Base-by-base conservation (phyloP, 2,329 filamentous ascomycete genomes). In the Alternaria viburni region DNA sequence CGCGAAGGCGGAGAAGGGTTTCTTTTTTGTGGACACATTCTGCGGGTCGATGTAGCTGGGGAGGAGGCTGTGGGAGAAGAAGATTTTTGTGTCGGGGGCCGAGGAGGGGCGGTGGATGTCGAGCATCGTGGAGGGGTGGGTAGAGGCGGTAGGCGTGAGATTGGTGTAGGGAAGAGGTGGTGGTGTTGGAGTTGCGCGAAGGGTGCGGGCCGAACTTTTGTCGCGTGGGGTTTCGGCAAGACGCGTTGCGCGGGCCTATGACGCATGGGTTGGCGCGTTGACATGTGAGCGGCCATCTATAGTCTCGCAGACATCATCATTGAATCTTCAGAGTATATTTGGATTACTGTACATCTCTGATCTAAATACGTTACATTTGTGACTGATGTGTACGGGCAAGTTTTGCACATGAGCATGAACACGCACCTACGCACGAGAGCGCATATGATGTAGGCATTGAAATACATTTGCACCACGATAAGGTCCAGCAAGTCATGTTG, bases 1-100 rank as follows among this genome's bases (percentile, higher is more conserved):
- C 23, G 87, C 79, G 66, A 97, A 86, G 1, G 88, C 85, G 1
- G 87, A 86, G 85, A 95, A 97, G 4, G 93, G 94, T 70, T 91
- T 89, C 73, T 88, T 90, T 75, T 91, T 94, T 6, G 83, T 84
- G 0, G 77, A 75, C 3, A 76, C 66, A 67, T 78, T 75, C 61
- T 87, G 85, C 6, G 88, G 85, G 77, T 97, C 89, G 47, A 95
- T 83, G 80, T 92, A 90, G 28, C 85, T 83, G 25, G 85, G 83
- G 77, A 95, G 87, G 12, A 84, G 83, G 44, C 89, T 89, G 73
- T 92, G 88, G 1, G 90, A 91, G 67, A 93, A 89, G 78, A 87
- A 90, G 79, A 92, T 94, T 85, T 91, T 96, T 58, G 87, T 83
- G 43, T 80, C 72, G 47, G 77, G 70, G 23, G 74, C 72, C 9